Evolutionary conservation across 164 flowering plant genomes (phyloP).

Genomic region (Chimonanthus praecox): DNA sequence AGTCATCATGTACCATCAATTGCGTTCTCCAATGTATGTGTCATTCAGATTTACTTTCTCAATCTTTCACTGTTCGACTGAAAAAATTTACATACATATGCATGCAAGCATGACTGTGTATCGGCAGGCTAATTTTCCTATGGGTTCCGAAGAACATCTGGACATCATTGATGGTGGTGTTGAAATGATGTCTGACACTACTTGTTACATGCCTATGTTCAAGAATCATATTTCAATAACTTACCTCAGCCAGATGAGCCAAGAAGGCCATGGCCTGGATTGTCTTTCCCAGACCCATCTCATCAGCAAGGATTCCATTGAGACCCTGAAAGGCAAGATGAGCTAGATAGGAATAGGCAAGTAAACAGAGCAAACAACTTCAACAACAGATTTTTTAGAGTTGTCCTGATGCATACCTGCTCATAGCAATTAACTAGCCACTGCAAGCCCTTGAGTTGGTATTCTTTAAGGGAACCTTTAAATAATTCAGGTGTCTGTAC

Average conservation of each 20-base stretch:
- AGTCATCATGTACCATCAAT: too few species aligned
- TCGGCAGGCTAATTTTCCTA: too few species aligned
- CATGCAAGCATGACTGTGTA: too few species aligned
- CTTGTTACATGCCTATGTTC: too few species aligned
- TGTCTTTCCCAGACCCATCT: conserved; percentile 99
- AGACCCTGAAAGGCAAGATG: conserved; percentile 55
- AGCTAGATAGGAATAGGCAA: not conserved
- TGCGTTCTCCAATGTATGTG: too few species aligned
- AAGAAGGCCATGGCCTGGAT: conserved; percentile 98
- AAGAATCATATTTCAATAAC: not conserved
- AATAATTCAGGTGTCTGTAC: conserved; percentile 90
- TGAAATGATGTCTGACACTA: too few species aligned
- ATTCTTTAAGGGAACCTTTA: conserved; percentile 88
- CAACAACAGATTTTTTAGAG: conserved; percentile 4
- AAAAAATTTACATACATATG: too few species aligned
- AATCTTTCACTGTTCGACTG: too few species aligned
- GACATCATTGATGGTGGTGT: too few species aligned
- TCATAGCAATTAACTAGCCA: conserved; percentile 99
- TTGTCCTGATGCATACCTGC: conserved; percentile 45
- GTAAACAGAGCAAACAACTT: not conserved
- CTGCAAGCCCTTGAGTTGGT: conserved; percentile 94
- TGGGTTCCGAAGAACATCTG: too few species aligned
- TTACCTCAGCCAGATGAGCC: conserved; percentile 98
- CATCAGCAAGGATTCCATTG: conserved; percentile 99
- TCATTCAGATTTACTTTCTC: too few species aligned